Evolutionary conservation across 805 yeast genomes (phyloP).

Genomic region (Lipomyces chichibuensis): DNA sequence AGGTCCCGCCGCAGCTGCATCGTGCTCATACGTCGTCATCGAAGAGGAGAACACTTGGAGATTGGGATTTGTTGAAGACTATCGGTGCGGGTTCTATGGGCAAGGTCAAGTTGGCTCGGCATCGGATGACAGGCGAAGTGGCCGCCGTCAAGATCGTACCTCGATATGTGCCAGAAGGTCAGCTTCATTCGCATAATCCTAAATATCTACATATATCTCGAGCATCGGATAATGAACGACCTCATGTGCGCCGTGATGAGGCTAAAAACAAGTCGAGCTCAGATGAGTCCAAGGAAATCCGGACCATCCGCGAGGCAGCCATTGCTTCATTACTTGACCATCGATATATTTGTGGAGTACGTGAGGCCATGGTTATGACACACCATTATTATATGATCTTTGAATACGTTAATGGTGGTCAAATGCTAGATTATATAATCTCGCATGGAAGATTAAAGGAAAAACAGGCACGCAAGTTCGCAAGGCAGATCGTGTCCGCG

Average conservation of each 20-base stretch:
- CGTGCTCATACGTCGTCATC: constrained; percentile 21
- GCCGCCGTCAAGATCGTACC: constrained; percentile 51
- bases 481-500: constrained; percentile 92
- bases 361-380: constrained; percentile 95
- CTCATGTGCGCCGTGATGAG: constrained; percentile 65
- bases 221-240: constrained; percentile 60
- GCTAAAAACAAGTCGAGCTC: constrained; percentile 48
- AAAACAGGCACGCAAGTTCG: constrained; percentile 89
- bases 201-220: constrained; percentile 70
- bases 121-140: constrained; percentile 70
- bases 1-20: constrained; percentile 21
- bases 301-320: constrained; percentile 95
- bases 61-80: constrained; percentile 93
- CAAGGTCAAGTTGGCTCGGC: constrained; percentile 91
- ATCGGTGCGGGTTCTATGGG: constrained; percentile 99
- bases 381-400: constrained; percentile 95
- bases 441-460: constrained; percentile 95
- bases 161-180: constrained; percentile 32
- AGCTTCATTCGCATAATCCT: constrained; percentile 49
- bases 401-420: constrained; percentile 97
- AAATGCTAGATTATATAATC: constrained; percentile 94
- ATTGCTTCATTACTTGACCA: constrained; percentile 87
- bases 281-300: constrained; percentile 84
- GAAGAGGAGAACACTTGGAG: constrained; percentile 85
- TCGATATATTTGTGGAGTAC: constrained; percentile 86